phyloP scores from a whole-genome alignment of 441 rosid species.

The Cnidoscolus chayamansa region DNA sequence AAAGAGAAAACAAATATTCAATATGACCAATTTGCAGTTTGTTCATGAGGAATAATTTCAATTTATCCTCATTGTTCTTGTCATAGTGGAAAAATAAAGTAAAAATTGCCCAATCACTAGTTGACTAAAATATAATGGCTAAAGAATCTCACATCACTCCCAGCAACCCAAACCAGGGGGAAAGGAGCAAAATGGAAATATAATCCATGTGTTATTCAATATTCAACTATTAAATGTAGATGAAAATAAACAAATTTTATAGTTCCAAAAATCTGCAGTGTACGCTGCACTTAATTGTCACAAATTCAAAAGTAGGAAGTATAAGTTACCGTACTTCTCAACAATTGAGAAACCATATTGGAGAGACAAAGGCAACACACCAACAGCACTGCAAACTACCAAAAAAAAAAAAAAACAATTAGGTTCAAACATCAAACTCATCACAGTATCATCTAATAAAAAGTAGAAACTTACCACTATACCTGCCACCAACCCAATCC shows the following conservation, averaged over 20 bases:
- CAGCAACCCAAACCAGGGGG: background rate
- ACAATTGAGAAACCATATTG: conserved; percentile 85
- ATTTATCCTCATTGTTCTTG: background rate
- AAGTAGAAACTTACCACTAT: conserved; percentile 66
- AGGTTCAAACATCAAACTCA: conserved; percentile 19
- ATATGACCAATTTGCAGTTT: no score
- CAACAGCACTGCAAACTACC: conserved; percentile 99
- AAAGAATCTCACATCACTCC: background rate
- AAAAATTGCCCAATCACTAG: background rate
- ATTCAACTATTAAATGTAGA: no score
- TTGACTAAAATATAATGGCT: background rate
- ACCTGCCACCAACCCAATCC: conserved; percentile 99
- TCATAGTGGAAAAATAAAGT: background rate
- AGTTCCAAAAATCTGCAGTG: background rate
- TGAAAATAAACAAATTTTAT: background rate
- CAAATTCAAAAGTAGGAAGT: background rate
- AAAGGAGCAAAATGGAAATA: background rate
- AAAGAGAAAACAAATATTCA: no score
- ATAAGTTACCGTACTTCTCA: conserved; percentile 72
- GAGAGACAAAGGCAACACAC: conserved; percentile 84
- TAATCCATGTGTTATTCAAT: no score
- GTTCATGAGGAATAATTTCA: no score
- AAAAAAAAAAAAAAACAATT: conserved; percentile 27
- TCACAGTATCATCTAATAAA: conserved; percentile 17
- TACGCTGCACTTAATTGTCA: background rate